Base-by-base conservation (phyloP, 495 filamentous ascomycete species). In the Stereocaulon alpinum region DNA sequence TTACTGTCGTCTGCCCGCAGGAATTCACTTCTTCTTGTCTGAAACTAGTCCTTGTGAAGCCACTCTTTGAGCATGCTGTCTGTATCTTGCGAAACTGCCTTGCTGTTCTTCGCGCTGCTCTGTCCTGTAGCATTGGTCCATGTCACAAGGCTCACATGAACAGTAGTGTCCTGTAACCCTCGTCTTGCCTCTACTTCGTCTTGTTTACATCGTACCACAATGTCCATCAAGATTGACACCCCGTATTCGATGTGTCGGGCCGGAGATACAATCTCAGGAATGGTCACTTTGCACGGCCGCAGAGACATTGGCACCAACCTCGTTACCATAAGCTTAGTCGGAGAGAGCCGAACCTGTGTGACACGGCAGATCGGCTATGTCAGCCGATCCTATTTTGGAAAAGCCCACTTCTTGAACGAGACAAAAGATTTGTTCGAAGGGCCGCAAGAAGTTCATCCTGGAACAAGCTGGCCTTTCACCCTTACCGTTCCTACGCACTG, bases 291-390 rank as follows among this genome's bases (percentile, higher is more conserved):
- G 40, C 42, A 55, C 44, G 50, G 42, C 37, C 30, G 40, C 22
- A 20, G 18, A 14, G 50, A 37, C 40, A 55, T 29, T 40, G 50
- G 55, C 37, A 40, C 54, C 24, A 29, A 48, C 20, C 15, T 40
- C 41, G 44, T 55, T 41, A 61, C 58, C 47, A 55, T 61, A 17
- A 61, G 30, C 29, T 20, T 61, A n/a, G 22, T 55, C 30, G 58
- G 27, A 24, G 44, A 41, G 27, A 55, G 42, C 22, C 20, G 24
- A 40, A 55, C 29, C 30, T 55, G 42, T 22, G 34, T 55, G 6
- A 44, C 51, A 49, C 44, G 56, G 11, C 44, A 22, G 6, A 34
- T 40, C 6, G 56, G 44, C 32, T 17, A 32, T 2, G 37, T 40
- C 20, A 24, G 30, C 27, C 17, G n/a, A 5, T 49, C 44, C 37